Conservation (phyloP, 1,284 basidiomycete species). For the Phellopilus nigrolimitatus region DNA sequence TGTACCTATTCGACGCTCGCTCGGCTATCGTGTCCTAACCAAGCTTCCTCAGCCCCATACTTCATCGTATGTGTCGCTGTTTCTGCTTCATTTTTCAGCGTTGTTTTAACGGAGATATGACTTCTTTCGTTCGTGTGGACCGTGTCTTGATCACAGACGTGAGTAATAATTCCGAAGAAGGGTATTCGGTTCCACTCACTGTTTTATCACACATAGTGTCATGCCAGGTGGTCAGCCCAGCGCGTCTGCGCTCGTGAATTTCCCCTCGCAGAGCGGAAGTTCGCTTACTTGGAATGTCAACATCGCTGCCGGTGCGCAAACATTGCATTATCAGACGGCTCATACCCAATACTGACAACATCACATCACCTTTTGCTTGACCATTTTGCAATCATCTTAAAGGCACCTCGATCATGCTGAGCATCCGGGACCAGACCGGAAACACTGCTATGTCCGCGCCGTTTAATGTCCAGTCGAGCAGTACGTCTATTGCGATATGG, state of each 20-base stretch:
- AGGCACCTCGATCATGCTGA: constrained; percentile 39
- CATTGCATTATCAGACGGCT: background rate
- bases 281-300: constrained; percentile 46
- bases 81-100: no score
- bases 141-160: no score
- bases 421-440: constrained; percentile 50
- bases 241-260: constrained; percentile 34
- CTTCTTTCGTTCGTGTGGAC: no score
- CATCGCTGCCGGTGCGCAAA: constrained; percentile 30
- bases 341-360: background rate
- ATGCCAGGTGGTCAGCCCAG: constrained; percentile 36
- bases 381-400: no score
- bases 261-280: constrained; percentile 33
- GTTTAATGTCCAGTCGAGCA: constrained; percentile 41
- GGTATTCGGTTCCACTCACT: background rate
- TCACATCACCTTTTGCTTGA: no score
- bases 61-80: background rate
- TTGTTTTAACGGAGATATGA: no score
- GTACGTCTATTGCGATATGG: constrained; percentile 33
- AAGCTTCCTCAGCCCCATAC: constrained; percentile 1
- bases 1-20: constrained; percentile 20
- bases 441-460: constrained; percentile 40
- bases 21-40: constrained; percentile 7
- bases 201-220: constrained; percentile 35
- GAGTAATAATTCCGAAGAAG: background rate